Evolutionary conservation across 2,329 filamentous ascomycete species (phyloP).

Genomic region (Cytospora piceae): DNA sequence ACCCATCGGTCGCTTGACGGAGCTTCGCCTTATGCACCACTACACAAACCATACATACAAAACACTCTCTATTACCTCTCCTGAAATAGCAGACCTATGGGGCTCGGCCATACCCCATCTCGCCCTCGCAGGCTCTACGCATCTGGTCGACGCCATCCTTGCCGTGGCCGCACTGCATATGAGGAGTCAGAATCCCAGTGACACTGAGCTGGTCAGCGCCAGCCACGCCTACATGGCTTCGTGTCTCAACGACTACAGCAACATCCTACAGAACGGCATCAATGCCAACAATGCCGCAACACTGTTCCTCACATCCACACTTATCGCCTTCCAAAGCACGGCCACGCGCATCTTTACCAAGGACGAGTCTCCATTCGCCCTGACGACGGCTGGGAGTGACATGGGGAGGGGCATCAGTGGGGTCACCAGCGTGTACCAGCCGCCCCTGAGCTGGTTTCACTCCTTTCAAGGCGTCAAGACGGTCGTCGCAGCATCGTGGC

Average conservation of each 20-base stretch:
- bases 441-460: slow-evolving; percentile 69
- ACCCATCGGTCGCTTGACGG: slow-evolving; percentile 53
- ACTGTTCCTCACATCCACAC: slow-evolving; percentile 63
- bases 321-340: slow-evolving; percentile 70
- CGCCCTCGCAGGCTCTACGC: slow-evolving; percentile 61
- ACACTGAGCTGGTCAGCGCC: slow-evolving; percentile 62
- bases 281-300: slow-evolving; percentile 63
- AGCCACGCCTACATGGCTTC: slow-evolving; percentile 69
- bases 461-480: slow-evolving; percentile 70
- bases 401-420: slow-evolving; percentile 25
- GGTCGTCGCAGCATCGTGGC: slow-evolving; percentile 66
- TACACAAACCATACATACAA: slow-evolving; percentile 64
- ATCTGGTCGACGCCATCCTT: slow-evolving; percentile 65
- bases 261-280: slow-evolving; percentile 59
- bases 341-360: slow-evolving; percentile 65
- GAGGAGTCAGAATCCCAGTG: slow-evolving; percentile 58
- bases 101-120: slow-evolving; percentile 61
- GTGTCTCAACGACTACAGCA: slow-evolving; percentile 63
- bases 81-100: slow-evolving; percentile 61
- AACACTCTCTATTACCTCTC: slow-evolving; percentile 59
- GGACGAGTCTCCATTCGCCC: slow-evolving; percentile 48
- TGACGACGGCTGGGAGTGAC: slow-evolving; percentile 38
- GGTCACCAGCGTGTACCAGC: slow-evolving; percentile 49
- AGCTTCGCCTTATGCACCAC: slow-evolving; percentile 67
- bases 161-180: slow-evolving; percentile 67